These are phyloP conservation scores for Cercospora citrullina DNA, from an alignment of 2,329 filamentous ascomycete genomes.

Conservation along the genomic window DNA sequence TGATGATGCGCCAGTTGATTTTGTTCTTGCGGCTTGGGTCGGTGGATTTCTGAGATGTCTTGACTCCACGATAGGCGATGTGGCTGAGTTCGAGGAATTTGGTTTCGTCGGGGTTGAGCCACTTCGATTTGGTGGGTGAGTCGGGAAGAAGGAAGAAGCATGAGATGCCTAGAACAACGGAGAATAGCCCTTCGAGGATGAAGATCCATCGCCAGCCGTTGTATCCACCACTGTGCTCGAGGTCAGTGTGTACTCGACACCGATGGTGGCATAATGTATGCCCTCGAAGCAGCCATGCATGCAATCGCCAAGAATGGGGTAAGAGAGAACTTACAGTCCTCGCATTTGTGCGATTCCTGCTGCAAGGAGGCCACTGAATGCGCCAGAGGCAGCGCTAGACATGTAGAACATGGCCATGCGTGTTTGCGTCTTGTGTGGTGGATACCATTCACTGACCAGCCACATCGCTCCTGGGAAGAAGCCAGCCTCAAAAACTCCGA, in stretches of 20 bases:
- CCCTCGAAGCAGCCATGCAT: background rate
- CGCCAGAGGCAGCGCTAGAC: conserved; percentile 26
- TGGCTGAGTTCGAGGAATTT: conserved; percentile 65
- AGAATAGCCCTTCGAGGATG: conserved; percentile 57
- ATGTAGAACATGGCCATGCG: conserved; percentile 29
- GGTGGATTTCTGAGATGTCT: conserved; percentile 20
- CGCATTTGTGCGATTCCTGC: conserved; percentile 39
- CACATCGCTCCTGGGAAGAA: conserved; percentile 52
- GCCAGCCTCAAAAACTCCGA: conserved; percentile 70
- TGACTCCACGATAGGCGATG: conserved; percentile 55
- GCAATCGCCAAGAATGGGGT: no score
- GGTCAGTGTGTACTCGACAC: background rate
- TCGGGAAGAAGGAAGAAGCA: conserved; percentile 56
- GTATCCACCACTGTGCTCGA: conserved; percentile 32
- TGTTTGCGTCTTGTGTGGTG: conserved; percentile 26
- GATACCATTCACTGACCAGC: conserved; percentile 31
- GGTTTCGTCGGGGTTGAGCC: conserved; percentile 67
- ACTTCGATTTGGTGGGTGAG: conserved; percentile 49
- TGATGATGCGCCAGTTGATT: conserved; percentile 39
- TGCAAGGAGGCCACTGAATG: conserved; percentile 31
- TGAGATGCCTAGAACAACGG: conserved; percentile 52
- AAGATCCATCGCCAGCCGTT: conserved; percentile 47
- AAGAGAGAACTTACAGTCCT: conserved; percentile 28
- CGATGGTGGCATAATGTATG: no score
- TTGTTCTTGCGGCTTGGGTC: conserved; percentile 45